phyloP scores from a whole-genome alignment of 192 early-diverging fungal genomes.

The Entomortierella parvispora region DNA sequence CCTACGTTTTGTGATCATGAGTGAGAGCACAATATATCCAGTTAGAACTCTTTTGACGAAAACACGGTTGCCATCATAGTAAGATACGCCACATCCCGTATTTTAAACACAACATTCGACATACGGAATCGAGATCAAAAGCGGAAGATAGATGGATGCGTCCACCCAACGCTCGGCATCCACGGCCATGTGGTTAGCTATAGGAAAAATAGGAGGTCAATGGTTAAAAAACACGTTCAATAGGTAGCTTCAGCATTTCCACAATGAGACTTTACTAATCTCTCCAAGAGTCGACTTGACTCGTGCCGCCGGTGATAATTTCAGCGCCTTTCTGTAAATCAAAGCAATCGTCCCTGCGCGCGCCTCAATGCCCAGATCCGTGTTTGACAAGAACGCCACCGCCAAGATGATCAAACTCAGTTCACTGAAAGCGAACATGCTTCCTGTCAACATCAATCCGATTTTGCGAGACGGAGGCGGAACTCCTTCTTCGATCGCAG shows the following conservation, averaged over 20 bases:
- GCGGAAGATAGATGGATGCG: conserved; percentile 17
- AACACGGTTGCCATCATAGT: too few relatives aligned
- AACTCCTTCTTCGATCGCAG: conserved; percentile 1
- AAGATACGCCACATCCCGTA: too few relatives aligned
- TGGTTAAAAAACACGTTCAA: too few relatives aligned
- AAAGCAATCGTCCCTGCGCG: conserved; percentile 77
- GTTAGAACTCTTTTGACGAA: too few relatives aligned
- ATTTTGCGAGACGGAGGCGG: conserved; percentile 5
- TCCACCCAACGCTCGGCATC: conserved; percentile 71
- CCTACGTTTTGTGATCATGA: too few relatives aligned
- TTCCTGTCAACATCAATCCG: conserved; percentile 22
- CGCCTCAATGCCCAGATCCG: conserved; percentile 71
- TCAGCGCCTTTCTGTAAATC: conserved; percentile 83
- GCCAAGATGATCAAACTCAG: not conserved
- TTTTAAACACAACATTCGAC: conserved; percentile 6
- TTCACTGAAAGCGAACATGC: conserved; percentile 24
- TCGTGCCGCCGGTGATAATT: conserved; percentile 68
- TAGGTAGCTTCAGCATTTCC: too few relatives aligned
- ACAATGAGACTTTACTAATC: conserved; percentile 8
- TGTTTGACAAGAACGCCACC: conserved; percentile 18
- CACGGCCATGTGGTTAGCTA: conserved; percentile 70
- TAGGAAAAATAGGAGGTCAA: conserved; percentile 14
- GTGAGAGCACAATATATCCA: too few relatives aligned
- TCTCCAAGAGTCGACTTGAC: conserved; percentile 27
- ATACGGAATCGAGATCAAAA: conserved; percentile 61